Evolutionary conservation across 768 basidiomycete genomes (phyloP).

Genomic region (Clitopilus hobsonii): DNA sequence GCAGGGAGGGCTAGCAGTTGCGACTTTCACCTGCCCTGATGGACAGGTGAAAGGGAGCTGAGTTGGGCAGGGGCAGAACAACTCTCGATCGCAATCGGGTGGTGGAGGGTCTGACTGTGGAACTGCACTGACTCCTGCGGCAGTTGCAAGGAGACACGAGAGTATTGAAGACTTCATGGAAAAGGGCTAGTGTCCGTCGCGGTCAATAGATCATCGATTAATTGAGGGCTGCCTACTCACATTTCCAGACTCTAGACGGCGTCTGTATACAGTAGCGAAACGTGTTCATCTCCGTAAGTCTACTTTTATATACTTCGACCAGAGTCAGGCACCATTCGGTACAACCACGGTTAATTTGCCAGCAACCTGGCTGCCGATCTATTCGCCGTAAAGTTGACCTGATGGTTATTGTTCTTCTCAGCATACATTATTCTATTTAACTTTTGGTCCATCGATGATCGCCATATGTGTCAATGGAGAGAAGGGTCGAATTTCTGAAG

Average conservation of each 20-base stretch:
- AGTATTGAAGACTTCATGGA: not conserved
- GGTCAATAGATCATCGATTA: too few relatives aligned
- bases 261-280: too few relatives aligned
- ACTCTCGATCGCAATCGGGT: not conserved
- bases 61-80: not conserved
- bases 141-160: not conserved
- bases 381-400: too few relatives aligned
- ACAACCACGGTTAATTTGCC: not conserved
- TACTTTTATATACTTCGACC: not conserved
- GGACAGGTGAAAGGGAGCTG: not conserved
- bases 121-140: not conserved
- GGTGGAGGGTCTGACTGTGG: not conserved
- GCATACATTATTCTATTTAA: too few relatives aligned
- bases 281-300: too few relatives aligned
- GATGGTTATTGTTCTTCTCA: too few relatives aligned
- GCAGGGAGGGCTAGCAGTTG: not conserved
- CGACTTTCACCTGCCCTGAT: not conserved
- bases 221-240: too few relatives aligned
- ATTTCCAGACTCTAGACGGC: too few relatives aligned
- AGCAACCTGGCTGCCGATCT: not conserved
- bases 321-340: not conserved
- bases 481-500: too few relatives aligned
- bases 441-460: too few relatives aligned
- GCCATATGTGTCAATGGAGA: too few relatives aligned
- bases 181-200: too few relatives aligned